Base-by-base conservation (phyloP, 148 eudicot species). In the Camellia sinensis region DNA sequence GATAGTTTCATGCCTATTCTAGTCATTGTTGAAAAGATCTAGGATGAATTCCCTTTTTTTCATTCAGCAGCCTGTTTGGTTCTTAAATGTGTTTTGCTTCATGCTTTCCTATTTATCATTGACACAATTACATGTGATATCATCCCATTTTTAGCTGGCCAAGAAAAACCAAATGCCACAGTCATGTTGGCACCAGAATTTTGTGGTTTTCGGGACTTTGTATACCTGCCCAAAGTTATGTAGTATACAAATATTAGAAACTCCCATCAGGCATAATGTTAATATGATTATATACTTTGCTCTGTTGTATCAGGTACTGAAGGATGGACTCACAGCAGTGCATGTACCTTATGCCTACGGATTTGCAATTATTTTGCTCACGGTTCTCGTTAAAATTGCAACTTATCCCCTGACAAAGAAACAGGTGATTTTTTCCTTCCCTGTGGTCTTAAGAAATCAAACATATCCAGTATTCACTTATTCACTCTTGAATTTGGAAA, bases 291-390 rank as follows among this genome's bases (percentile, higher is more conserved):
- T 19, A 21, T 8, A 45, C 41, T 75, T 75, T 79, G 61, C 52
- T 71, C 46, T 41, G 22, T 77, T 79, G 19, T 79, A 73, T 67
- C 88, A 94, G 98, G 88, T 94, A 71, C 73, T 94, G 80, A 89
- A 94, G 86, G 94, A 87, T 81, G 96, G 94, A 77, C 90, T 94
- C 71, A 5, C 84, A 66, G 84, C 92, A 63, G 87, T 94, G 80
- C 98, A 94, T 56, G 81, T 92, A 57, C 98, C 98, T 11, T 94
- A 94, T 80, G 83, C 98, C 19, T 94, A 94, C 80, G 98, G 98
- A 79, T 91, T 94, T 78, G 97, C 98, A 12, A 92, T 94, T 80
- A 92, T 94, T 77, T 86, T 94, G 87, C 94, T 94, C 63, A 94
- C 98, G 59, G 80, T 94, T 76, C n/a, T 91, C 6, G 97, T 94